Conservation (phyloP, 139 green algal species). For the Chlorella vulgaris region DNA sequence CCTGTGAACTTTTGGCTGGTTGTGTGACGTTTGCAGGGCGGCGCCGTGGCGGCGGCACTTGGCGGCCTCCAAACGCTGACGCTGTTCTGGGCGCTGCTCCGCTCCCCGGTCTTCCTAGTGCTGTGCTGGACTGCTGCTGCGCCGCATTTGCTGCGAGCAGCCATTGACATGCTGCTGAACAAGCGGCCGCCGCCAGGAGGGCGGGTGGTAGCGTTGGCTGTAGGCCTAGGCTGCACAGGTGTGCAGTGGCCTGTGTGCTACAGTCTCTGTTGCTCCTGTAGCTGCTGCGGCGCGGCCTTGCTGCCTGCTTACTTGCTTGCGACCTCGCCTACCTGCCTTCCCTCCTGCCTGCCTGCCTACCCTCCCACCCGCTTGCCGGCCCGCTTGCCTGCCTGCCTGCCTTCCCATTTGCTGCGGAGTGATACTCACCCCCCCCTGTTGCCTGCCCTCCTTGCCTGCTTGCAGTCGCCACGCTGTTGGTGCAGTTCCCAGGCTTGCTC, state of each 20-base stretch:
- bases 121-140: conserved; percentile 26
- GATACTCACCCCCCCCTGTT: too few species aligned
- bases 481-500: background rate
- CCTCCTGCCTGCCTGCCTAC: background rate
- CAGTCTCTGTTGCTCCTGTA: too few species aligned
- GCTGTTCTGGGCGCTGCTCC: conserved; percentile 27
- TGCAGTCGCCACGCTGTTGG: conserved; percentile 20
- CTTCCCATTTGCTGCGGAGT: background rate
- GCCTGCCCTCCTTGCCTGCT: too few species aligned
- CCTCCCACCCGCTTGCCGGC: background rate
- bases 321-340: background rate
- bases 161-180: conserved; percentile 18
- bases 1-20: too few species aligned
- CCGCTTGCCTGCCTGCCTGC: background rate
- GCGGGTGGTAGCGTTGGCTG: conserved; percentile 47
- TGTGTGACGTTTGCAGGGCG: too few species aligned
- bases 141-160: conserved; percentile 17
- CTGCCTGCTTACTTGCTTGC: background rate
- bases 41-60: background rate
- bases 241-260: background rate
- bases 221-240: conserved; percentile 8
- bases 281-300: too few species aligned
- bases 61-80: background rate
- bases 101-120: conserved; percentile 12
- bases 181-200: conserved; percentile 28